A percentile compares a stretch with the other conserved stretches of the same genome.
These are phyloP conservation scores for Antitrichia curtipendula DNA, from an alignment of 225 moss, liverwort and hornwort species.

Conservation along the genomic window DNA sequence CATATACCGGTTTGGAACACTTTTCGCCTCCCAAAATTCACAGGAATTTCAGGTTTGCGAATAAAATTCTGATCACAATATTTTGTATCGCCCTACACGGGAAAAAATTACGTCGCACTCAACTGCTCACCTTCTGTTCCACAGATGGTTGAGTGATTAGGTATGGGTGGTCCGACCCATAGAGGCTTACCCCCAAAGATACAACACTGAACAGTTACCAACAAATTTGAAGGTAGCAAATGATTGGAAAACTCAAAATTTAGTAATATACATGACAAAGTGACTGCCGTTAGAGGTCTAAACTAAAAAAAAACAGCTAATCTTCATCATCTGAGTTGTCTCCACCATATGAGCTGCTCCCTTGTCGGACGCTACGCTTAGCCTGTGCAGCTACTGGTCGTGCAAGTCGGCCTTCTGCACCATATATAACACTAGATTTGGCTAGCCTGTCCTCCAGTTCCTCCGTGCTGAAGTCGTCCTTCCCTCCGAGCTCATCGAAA, in stretches of 20 bases:
- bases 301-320: neutral
- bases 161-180: too few relatives aligned
- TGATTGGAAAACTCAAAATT: neutral
- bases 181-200: neutral
- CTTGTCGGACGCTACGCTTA: conserved; percentile 72
- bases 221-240: neutral
- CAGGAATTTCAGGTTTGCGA: too few relatives aligned
- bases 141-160: too few relatives aligned
- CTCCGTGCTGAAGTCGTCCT: conserved; percentile 86
- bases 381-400: conserved; percentile 28
- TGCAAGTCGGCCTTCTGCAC: conserved; percentile 36
- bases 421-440: conserved; percentile 48
- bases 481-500: conserved; percentile 94
- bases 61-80: too few relatives aligned
- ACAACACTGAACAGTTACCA: neutral
- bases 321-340: conserved; percentile 44
- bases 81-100: too few relatives aligned
- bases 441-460: conserved; percentile 87
- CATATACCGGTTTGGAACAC: too few relatives aligned
- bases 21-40: too few relatives aligned
- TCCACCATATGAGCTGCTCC: conserved; percentile 38
- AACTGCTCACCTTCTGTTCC: too few relatives aligned
- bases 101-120: too few relatives aligned
- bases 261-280: conserved; percentile 1
- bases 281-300: neutral